Evolutionary conservation across 768 basidiomycete genomes (phyloP), one percentile per base, ranked within the genome.

Genomic region (Macrolepiota albuminosa): DNA sequence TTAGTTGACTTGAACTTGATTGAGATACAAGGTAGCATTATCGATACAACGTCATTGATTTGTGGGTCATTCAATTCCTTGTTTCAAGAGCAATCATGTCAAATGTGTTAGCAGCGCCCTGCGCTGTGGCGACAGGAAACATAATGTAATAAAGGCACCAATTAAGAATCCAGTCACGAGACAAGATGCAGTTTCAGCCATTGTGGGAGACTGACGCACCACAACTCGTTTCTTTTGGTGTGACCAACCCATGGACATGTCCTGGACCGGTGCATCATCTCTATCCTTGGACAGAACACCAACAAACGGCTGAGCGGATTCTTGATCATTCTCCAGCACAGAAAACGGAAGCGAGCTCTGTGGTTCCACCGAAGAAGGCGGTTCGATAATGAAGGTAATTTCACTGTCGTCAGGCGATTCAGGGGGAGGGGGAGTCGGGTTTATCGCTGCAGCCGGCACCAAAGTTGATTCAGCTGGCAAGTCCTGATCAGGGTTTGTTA

Each of bases 141-240:
- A 84, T 34, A 85, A 71, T 21, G 84, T 78, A 64, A 84, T 73
- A 63, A 84, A 80, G 29, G 84, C 77, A 46, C 84, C 84, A 49
- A 84, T 71, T 52, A 88, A 72, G 65, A 88, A 83, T 40, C 86
- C 87, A 24, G 85, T 74, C 29, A 77, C 73, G 18, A 77, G 60
- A 58, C 72, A 75, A 11, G 74, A 74, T 4, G 76, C 73, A 5
- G 72, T 74, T 45, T 77, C 76, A 6, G 66, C 63, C 21, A 73
- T 64, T 24, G 60, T 64, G 6, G 66, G 61, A 21, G 71, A 57
- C 9, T 66, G 56, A 57, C 49, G 54, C 46, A 4, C 56, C 46
- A 3, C 52, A 51, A 40, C 60, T 55, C 8, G 64, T 64, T 9
- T 62, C 63, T 34, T 63, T 61, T 14, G 55, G 33, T 26, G 18